A percentile compares a stretch with the other conserved stretches of the same genome.
These are phyloP conservation scores for Penicillium manginii DNA, from an alignment of 495 filamentous ascomycete genomes.

Conservation along the genomic window DNA sequence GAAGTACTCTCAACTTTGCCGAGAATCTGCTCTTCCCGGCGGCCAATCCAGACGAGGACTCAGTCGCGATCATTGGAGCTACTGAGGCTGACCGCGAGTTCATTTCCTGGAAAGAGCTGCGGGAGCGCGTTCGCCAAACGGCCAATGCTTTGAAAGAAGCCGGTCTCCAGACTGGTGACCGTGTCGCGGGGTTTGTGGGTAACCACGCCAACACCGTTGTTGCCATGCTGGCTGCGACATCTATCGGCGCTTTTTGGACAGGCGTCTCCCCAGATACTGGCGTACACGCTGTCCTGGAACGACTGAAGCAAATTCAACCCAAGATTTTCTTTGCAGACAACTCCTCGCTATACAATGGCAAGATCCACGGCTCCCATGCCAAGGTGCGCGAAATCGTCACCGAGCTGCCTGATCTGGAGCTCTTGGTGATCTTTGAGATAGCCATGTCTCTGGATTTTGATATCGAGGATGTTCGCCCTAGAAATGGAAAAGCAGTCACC, in stretches of 20 bases:
- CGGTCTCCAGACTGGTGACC: conserved; percentile 66
- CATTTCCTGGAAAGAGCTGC: conserved; percentile 79
- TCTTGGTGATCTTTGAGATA: conserved; percentile 72
- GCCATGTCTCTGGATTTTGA: conserved; percentile 52
- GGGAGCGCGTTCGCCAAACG: conserved; percentile 75
- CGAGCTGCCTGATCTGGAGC: conserved; percentile 63
- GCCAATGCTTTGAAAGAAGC: conserved; percentile 68
- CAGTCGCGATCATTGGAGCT: conserved; percentile 69
- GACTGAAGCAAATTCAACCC: conserved; percentile 80
- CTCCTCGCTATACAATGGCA: conserved; percentile 85
- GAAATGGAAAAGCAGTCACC: conserved; percentile 52
- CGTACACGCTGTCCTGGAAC: conserved; percentile 78
- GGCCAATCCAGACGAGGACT: conserved; percentile 58
- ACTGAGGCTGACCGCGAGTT: conserved; percentile 70
- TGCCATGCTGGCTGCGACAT: conserved; percentile 80
- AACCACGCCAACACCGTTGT: conserved; percentile 85
- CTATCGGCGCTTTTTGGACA: conserved; percentile 88
- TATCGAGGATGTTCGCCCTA: conserved; percentile 48
- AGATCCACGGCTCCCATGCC: conserved; percentile 68
- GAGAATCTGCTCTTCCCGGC: conserved; percentile 87
- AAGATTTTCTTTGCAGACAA: conserved; percentile 83
- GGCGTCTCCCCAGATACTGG: conserved; percentile 85
- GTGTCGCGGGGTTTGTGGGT: conserved; percentile 83
- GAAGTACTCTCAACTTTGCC: conserved; percentile 82
- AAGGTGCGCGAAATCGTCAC: conserved; percentile 75